Evolutionary conservation across 257 asterid genomes (phyloP), one percentile per base, ranked within the genome.

Genomic region (Salvia splendens): DNA sequence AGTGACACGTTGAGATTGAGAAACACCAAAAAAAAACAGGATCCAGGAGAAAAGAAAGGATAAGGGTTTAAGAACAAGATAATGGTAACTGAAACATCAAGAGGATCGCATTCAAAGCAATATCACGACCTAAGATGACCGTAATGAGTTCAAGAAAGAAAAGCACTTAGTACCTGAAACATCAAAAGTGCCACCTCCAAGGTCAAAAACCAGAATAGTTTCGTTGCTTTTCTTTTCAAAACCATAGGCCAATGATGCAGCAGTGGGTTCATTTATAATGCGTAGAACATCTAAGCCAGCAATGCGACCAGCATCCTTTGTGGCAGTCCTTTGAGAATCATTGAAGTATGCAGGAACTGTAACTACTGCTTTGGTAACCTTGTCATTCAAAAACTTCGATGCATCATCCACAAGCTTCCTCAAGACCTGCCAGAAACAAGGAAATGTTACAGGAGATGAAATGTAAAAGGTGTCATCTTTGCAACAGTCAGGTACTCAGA

Each of bases 401-500:
- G 96, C 97, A 75, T 91, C 97, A 76, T 91, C 97, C n/a, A 91
- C 97, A 58, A 91, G 95, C 87, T 88, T 91, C 71, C 97, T 83
- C 82, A 91, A 77, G 66, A 91, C 96, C 97, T 91, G 70, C 68
- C 64, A 61, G 52, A 50, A 69, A 52, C 24, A 24, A 3, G 28
- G 32, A 38, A 73, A 49, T 9, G 12, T 20, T 42, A 50, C 43
- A 57, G 42, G 8, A 63, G 63, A 5, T 15, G 45, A 42, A 55
- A 57, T 14, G 42, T 41, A 16, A n/a, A 35, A 46, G 1, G 5
- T 15, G 35, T 33, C 28, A 40, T 41, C 12, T 47, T 6, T 15
- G 45, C 16, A 10, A 64, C 61, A 63, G 6, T 56, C 42, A 4
- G 28, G 16, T 15, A 62, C 24, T n/a, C 32, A 54, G 12, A 24